Percentiles rank a stretch among this genome's conserved stretches.
These are phyloP conservation scores for Colletotrichum kahawae DNA, from an alignment of 2,329 filamentous ascomycete genomes.

Conservation along the genomic window DNA sequence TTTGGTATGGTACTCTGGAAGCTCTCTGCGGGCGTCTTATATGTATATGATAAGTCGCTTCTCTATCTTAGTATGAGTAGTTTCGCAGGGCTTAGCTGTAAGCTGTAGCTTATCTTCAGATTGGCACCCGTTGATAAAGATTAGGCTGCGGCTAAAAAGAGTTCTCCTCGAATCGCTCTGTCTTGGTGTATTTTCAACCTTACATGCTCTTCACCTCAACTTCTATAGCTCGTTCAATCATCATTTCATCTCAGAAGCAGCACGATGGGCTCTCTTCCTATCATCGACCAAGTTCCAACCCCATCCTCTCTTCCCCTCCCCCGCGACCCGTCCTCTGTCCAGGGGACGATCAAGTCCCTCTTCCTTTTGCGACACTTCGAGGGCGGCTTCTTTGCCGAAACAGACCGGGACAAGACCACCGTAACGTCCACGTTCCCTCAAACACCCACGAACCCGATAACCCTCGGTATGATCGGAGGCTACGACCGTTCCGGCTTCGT, in stretches of 20 bases:
- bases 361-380: slow-evolving; percentile 61
- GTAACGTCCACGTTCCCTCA: slow-evolving; percentile 61
- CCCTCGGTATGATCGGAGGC: slow-evolving; percentile 43
- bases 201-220: background rate
- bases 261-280: background rate
- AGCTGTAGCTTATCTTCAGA: background rate
- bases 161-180: background rate
- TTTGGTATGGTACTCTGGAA: background rate
- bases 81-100: background rate
- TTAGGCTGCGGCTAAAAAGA: background rate
- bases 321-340: slow-evolving; percentile 17
- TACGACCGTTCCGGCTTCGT: background rate
- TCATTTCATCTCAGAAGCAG: background rate
- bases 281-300: background rate
- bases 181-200: background rate
- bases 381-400: slow-evolving; percentile 69
- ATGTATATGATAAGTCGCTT: background rate
- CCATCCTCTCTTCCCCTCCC: slow-evolving; percentile 11
- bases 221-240: background rate
- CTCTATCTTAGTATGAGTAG: background rate
- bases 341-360: slow-evolving; percentile 41
- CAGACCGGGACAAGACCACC: slow-evolving; percentile 55
- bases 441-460: slow-evolving; percentile 38
- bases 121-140: background rate
- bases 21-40: background rate